A percentile compares a stretch with the other conserved stretches of the same genome.
phyloP scores from a whole-genome alignment of 2,329 filamentous ascomycete genomes.

The Aspergillus sp. region DNA sequence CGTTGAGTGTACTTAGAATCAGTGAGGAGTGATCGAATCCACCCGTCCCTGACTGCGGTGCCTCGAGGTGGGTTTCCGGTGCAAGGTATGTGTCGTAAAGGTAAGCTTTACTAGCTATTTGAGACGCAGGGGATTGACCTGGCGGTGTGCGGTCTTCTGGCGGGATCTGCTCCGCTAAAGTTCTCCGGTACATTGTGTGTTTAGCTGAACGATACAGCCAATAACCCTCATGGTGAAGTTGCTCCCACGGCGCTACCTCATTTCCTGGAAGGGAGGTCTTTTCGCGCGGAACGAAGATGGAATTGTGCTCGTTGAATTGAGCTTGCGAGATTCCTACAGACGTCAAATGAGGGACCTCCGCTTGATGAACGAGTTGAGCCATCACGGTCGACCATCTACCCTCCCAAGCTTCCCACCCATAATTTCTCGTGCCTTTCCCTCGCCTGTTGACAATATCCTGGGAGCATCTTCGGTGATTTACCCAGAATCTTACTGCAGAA shows the following conservation, averaged over 20 bases:
- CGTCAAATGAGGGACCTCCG: conserved; percentile 54
- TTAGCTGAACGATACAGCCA: conserved; percentile 61
- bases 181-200: conserved; percentile 55
- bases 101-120: conserved; percentile 57
- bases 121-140: conserved; percentile 59
- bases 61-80: conserved; percentile 62
- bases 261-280: conserved; percentile 56
- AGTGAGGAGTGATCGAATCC: conserved; percentile 58
- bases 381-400: conserved; percentile 70
- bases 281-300: conserved; percentile 55
- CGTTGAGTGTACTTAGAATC: conserved; percentile 54
- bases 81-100: conserved; percentile 66
- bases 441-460: conserved; percentile 78
- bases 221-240: conserved; percentile 66
- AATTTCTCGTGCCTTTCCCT: conserved; percentile 83
- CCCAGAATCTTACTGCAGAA: conserved; percentile 79
- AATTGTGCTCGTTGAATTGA: conserved; percentile 31
- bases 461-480: conserved; percentile 73
- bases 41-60: conserved; percentile 46
- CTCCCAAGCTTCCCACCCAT: conserved; percentile 95
- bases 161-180: conserved; percentile 59
- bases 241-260: conserved; percentile 60
- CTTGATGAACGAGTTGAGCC: conserved; percentile 62
- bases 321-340: conserved; percentile 33
- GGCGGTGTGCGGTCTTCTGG: conserved; percentile 62